phyloP scores from a whole-genome alignment of 2,329 filamentous ascomycete species.

The Albophoma yamanashiensis region DNA sequence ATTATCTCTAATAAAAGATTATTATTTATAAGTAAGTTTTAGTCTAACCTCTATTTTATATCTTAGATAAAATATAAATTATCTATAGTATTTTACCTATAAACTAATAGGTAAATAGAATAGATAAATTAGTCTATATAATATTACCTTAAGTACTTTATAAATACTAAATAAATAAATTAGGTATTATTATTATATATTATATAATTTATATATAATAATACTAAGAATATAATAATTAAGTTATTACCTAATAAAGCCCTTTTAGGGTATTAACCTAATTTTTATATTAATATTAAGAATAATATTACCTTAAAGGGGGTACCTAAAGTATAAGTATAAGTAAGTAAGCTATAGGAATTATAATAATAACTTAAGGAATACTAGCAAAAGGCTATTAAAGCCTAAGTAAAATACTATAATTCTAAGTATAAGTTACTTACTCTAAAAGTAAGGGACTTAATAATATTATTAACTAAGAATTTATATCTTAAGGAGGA shows the following conservation, averaged over 20 bases:
- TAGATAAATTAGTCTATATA: too few relatives aligned
- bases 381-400: not conserved
- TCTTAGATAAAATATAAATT: not conserved
- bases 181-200: too few relatives aligned
- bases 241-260: not conserved
- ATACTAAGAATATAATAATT: not conserved
- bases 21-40: not conserved
- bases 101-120: not conserved
- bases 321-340: not conserved
- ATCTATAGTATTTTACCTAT: not conserved
- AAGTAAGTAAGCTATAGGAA: not conserved
- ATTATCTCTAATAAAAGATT: not conserved
- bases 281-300: not conserved
- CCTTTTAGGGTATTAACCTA: not conserved
- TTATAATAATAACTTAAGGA: not conserved
- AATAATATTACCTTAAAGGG: not conserved
- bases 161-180: too few relatives aligned
- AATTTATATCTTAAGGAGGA: not conserved
- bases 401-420: not conserved
- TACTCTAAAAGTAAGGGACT: not conserved
- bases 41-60: not conserved
- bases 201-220: too few relatives aligned
- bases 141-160: too few relatives aligned
- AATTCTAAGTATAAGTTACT: not conserved
- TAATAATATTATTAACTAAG: not conserved